Evolutionary conservation across 371 early-diverging fungal genomes (phyloP).

Genomic region (Saksenaea oblongispora): DNA sequence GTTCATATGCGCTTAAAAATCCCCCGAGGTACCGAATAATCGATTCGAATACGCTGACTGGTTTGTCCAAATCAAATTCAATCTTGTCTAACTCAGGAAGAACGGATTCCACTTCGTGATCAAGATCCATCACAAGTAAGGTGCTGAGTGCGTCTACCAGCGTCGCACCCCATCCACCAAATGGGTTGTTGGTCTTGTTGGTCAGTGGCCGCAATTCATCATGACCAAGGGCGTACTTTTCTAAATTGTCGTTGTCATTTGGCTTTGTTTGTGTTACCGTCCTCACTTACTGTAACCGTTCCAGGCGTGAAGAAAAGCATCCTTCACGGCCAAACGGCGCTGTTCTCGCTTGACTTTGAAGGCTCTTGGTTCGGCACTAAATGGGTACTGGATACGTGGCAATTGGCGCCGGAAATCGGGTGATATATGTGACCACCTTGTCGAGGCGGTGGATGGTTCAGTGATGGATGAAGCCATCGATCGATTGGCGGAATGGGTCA

Average conservation of each 20-base stretch:
- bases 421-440: not conserved
- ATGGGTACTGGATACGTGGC: conserved; percentile 16
- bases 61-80: conserved; percentile 37
- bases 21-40: conserved; percentile 91
- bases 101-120: conserved; percentile 67
- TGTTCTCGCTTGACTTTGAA: conserved; percentile 21
- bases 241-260: conserved; percentile 2
- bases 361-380: conserved; percentile 13
- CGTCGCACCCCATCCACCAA: conserved; percentile 78
- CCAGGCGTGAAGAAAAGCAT: conserved; percentile 18
- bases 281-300: not conserved
- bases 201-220: conserved; percentile 60
- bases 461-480: conserved; percentile 11
- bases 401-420: conserved; percentile 1
- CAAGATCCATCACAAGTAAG: conserved; percentile 73
- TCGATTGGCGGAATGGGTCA: conserved; percentile 18
- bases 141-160: conserved; percentile 86
- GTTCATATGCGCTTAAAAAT: conserved; percentile 78
- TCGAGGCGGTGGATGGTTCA: conserved; percentile 15
- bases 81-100: conserved; percentile 55
- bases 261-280: not conserved
- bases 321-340: conserved; percentile 32
- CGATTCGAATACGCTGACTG: conserved; percentile 83
- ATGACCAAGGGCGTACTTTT: conserved; percentile 54
- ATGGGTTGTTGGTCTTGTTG: conserved; percentile 54